Evolutionary conservation across 306 rosid species (phyloP).

Genomic region (Cicer pinnatifidum): DNA sequence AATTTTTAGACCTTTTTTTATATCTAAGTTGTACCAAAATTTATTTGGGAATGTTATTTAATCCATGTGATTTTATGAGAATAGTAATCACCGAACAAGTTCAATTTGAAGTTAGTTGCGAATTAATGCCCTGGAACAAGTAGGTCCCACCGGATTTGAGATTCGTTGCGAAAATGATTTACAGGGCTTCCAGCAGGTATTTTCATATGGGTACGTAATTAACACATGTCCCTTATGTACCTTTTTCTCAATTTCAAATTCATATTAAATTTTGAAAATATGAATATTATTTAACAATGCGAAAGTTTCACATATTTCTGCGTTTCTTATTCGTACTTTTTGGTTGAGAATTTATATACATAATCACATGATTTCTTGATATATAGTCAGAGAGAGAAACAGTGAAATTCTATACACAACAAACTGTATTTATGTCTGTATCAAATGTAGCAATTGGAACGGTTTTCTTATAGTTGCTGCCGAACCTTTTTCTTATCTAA

Average conservation of each 20-base stretch:
- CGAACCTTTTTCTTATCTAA: conserved; percentile 24
- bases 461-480: background rate
- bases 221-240: background rate
- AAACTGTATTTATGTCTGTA: background rate
- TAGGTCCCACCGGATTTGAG: conserved; percentile 25
- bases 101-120: conserved; percentile 3
- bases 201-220: conserved; percentile 10
- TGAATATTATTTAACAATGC: background rate
- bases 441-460: conserved; percentile 5
- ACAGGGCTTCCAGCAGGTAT: background rate
- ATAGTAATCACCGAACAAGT: conserved; percentile 18
- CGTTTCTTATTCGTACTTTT: background rate
- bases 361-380: too few relatives aligned
- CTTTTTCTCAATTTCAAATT: background rate
- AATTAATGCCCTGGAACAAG: conserved; percentile 3
- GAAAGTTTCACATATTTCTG: background rate
- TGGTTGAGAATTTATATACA: too few relatives aligned
- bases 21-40: background rate
- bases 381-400: background rate
- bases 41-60: background rate
- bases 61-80: conserved; percentile 38
- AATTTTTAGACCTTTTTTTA: background rate
- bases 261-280: background rate
- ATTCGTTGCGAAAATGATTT: background rate
- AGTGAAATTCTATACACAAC: conserved; percentile 3